phyloP scores from a whole-genome alignment of 1,284 basidiomycete species.

The Xerocomus cyaneibrunnescens region DNA sequence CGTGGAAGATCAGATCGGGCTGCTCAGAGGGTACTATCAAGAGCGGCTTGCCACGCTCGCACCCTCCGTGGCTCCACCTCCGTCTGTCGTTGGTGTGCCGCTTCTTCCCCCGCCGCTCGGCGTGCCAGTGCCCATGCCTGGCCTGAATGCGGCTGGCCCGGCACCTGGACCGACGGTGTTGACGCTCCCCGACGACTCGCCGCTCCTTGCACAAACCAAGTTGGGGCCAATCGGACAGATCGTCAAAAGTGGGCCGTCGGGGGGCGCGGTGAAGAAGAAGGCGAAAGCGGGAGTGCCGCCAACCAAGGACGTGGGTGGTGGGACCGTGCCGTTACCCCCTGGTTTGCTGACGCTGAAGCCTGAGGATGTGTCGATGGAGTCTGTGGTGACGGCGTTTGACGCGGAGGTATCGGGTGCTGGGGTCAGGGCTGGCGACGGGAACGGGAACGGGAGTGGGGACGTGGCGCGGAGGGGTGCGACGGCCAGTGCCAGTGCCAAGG shows the following conservation, averaged over 20 bases:
- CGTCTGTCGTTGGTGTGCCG: constrained; percentile 18
- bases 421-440: background rate
- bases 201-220: constrained; percentile 57
- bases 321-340: constrained; percentile 18
- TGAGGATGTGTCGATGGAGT: constrained; percentile 27
- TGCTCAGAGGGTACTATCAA: constrained; percentile 79
- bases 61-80: constrained; percentile 11
- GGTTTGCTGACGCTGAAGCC: constrained; percentile 28
- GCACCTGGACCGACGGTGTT: background rate
- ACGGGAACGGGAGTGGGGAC: constrained; percentile 6
- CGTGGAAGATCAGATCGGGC: constrained; percentile 78
- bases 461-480: constrained; percentile 3
- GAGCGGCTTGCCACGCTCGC: constrained; percentile 51
- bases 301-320: constrained; percentile 21
- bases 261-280: constrained; percentile 49
- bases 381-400: constrained; percentile 11
- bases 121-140: background rate
- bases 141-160: background rate
- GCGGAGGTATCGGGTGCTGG: background rate
- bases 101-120: constrained; percentile 19
- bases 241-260: constrained; percentile 37
- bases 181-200: constrained; percentile 55
- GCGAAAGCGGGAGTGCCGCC: constrained; percentile 21
- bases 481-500: constrained; percentile 5
- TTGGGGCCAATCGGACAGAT: constrained; percentile 77